These are phyloP conservation scores for Solanum piurae DNA, from an alignment of 257 asterid species.

Conservation along the genomic window DNA sequence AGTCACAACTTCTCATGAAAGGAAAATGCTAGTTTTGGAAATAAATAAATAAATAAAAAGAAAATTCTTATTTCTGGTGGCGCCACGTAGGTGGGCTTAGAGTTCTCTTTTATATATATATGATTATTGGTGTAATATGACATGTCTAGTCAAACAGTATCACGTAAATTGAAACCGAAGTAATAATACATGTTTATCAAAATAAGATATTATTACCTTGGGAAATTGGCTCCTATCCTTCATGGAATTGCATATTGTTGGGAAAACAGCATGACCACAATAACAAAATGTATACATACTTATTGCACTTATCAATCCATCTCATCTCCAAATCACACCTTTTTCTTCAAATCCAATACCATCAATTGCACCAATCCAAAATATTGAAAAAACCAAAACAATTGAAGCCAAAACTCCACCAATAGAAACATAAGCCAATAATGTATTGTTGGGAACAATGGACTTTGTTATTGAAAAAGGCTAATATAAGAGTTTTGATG, in stretches of 20 bases:
- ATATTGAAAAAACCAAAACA: constrained; percentile 13
- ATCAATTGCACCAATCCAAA: constrained; percentile 44
- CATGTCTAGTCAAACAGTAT: no score
- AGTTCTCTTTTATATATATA: no score
- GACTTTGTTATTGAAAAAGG: neutral
- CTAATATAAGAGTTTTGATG: neutral
- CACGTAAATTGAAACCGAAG: neutral
- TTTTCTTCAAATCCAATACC: constrained; percentile 32
- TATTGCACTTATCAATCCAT: constrained; percentile 30
- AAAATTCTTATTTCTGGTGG: no score
- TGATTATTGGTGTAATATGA: neutral
- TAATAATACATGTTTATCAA: no score
- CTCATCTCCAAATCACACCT: constrained; percentile 25
- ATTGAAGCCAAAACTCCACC: constrained; percentile 39
- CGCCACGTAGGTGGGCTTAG: no score
- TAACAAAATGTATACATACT: constrained; percentile 45
- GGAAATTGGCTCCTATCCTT: constrained; percentile 23
- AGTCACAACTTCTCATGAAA: no score
- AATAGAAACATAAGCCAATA: constrained; percentile 36
- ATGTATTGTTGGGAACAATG: neutral
- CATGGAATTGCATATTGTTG: constrained; percentile 42
- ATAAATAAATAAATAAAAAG: no score
- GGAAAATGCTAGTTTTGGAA: accelerated
- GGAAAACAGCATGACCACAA: constrained; percentile 48
- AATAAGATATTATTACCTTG: neutral